Evolutionary conservation across 2,329 filamentous ascomycete genomes (phyloP).

Genomic region (Microdochium trichocladiopsis): DNA sequence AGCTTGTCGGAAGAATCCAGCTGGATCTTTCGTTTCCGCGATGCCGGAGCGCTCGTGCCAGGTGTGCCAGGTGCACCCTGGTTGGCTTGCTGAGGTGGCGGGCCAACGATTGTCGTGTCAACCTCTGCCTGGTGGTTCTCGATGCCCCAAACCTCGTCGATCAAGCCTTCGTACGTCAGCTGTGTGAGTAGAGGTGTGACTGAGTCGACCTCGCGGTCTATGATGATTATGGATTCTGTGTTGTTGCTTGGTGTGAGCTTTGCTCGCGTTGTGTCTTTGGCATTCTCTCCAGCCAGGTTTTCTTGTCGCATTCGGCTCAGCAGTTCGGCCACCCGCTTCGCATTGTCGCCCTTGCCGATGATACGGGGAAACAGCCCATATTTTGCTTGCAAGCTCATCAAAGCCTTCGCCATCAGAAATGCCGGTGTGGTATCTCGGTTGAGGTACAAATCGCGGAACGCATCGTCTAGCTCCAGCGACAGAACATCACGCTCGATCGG

Average conservation of each 20-base stretch:
- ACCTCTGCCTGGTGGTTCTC: slow-evolving; percentile 89
- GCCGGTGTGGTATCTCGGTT: slow-evolving; percentile 87
- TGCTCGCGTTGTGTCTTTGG: slow-evolving; percentile 50
- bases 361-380: slow-evolving; percentile 93
- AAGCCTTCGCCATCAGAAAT: slow-evolving; percentile 79
- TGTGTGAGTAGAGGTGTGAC: slow-evolving; percentile 89
- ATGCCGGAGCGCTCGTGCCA: slow-evolving; percentile 39
- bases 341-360: slow-evolving; percentile 92
- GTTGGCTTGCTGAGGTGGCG: slow-evolving; percentile 48
- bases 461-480: slow-evolving; percentile 81
- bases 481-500: slow-evolving; percentile 86
- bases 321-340: slow-evolving; percentile 79
- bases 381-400: slow-evolving; percentile 90
- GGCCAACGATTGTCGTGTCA: slow-evolving; percentile 81
- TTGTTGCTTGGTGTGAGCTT: slow-evolving; percentile 79
- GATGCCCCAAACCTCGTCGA: slow-evolving; percentile 90
- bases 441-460: slow-evolving; percentile 82
- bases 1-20: slow-evolving; percentile 86
- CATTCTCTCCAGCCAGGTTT: slow-evolving; percentile 71
- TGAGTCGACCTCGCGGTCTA: slow-evolving; percentile 92
- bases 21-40: slow-evolving; percentile 78
- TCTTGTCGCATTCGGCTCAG: slow-evolving; percentile 90
- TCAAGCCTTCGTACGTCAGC: slow-evolving; percentile 90
- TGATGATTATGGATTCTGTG: slow-evolving; percentile 86
- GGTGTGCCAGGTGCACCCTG: slow-evolving; percentile 49